These are phyloP conservation scores for Trypanosoma scelopori DNA, from an alignment of 208 protist genomes.

Conservation along the genomic window DNA sequence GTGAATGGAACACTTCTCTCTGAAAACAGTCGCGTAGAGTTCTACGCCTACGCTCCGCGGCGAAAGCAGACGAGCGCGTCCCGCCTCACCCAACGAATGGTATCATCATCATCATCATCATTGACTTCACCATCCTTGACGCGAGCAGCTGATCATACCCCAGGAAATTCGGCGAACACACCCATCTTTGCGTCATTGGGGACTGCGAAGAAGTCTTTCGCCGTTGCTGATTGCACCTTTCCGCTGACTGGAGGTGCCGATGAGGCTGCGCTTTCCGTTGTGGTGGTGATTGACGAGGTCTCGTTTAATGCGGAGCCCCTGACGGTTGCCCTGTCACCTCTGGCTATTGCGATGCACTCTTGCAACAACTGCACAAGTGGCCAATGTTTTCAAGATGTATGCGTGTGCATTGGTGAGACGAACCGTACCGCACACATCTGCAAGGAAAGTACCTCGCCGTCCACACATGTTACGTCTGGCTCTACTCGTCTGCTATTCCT, in stretches of 20 bases:
- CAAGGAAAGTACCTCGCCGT: neutral
- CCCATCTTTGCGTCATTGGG: constrained; percentile 18
- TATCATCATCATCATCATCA: too few species aligned
- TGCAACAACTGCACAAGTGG: constrained; percentile 48
- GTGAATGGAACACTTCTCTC: constrained; percentile 11
- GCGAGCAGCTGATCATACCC: too few species aligned
- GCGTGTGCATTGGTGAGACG: constrained; percentile 23
- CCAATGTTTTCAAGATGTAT: constrained; percentile 31
- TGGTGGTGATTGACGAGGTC: constrained; percentile 41
- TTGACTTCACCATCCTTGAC: neutral
- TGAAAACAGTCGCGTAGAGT: constrained; percentile 2
- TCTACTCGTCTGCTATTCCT: neutral
- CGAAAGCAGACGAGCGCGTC: neutral
- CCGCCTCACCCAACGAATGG: too few species aligned
- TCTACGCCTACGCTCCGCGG: neutral
- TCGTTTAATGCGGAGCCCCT: constrained; percentile 31
- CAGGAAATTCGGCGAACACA: neutral
- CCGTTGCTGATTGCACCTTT: constrained; percentile 9
- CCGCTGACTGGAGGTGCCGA: constrained; percentile 2
- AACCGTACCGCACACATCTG: constrained; percentile 39
- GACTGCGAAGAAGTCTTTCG: constrained; percentile 7
- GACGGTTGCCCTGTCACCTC: constrained; percentile 52
- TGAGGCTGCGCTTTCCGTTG: constrained; percentile 21
- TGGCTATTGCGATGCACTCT: constrained; percentile 47
- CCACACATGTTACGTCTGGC: neutral